Evolutionary conservation across 257 asterid species (phyloP).

Genomic region (Forsythia viridissima): DNA sequence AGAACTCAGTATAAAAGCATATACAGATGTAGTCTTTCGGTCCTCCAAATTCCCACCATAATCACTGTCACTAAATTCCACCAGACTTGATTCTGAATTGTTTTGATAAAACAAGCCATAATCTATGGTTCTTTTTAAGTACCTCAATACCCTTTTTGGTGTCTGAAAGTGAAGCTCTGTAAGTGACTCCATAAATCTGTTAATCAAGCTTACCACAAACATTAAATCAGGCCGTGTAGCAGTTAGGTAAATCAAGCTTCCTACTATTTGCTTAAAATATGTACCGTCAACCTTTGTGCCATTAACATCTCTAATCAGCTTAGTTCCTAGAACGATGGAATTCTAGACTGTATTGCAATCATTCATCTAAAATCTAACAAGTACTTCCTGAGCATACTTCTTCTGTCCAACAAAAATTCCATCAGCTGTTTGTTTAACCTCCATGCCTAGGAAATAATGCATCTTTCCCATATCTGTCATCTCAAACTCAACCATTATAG

Average conservation of each 20-base stretch:
- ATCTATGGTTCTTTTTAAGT: background rate
- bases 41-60: too few species aligned
- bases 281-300: background rate
- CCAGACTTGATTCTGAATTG: too few species aligned
- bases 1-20: too few species aligned
- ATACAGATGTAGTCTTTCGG: too few species aligned
- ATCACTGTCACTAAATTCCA: too few species aligned
- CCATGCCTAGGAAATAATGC: background rate
- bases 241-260: background rate
- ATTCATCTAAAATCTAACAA: background rate
- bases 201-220: background rate
- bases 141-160: background rate
- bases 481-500: background rate
- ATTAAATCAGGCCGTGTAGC: background rate
- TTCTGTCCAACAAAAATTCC: background rate
- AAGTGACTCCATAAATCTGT: background rate
- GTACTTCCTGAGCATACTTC: background rate
- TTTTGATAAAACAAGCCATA: too few species aligned
- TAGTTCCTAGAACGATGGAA: background rate
- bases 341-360: background rate
- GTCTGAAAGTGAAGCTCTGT: background rate
- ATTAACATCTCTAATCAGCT: background rate
- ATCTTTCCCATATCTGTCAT: background rate
- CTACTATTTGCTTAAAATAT: background rate
- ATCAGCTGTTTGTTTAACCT: background rate